Conservation (phyloP, 1,139 yeast species). For the Pichia sp. region DNA sequence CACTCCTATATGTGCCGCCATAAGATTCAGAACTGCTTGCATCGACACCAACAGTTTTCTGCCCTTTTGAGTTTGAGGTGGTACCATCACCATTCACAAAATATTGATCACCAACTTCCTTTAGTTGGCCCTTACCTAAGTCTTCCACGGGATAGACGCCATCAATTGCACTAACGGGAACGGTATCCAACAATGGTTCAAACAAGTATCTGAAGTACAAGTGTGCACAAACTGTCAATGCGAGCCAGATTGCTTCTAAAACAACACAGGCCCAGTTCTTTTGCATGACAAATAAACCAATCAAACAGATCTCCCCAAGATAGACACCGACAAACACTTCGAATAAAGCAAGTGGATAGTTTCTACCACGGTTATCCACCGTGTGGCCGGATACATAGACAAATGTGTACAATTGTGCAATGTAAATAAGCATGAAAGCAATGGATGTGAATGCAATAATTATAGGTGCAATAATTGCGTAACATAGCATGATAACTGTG, state of each 20-base stretch:
- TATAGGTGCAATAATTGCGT: conserved; percentile 76
- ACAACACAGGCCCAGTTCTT: conserved; percentile 95
- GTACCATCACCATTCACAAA: conserved; percentile 12
- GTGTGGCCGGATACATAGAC: conserved; percentile 61
- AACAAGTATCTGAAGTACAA: conserved; percentile 51
- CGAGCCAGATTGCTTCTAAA: conserved; percentile 59
- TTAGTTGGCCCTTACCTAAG: conserved; percentile 55
- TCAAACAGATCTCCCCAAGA: conserved; percentile 74
- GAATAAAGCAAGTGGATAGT: conserved; percentile 81
- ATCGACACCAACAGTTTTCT: neutral
- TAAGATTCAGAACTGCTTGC: conserved; percentile 1
- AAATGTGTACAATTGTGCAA: conserved; percentile 76
- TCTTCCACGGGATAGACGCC: conserved; percentile 45
- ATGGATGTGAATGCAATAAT: conserved; percentile 62
- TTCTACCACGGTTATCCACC: conserved; percentile 73
- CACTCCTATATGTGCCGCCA: neutral
- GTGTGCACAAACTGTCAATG: conserved; percentile 62
- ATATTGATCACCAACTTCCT: conserved; percentile 38
- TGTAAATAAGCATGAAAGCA: conserved; percentile 64
- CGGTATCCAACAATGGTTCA: conserved; percentile 54
- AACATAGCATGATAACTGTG: conserved; percentile 72
- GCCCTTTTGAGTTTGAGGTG: neutral
- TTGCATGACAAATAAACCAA: conserved; percentile 83
- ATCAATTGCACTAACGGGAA: conserved; percentile 68
- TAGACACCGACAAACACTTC: conserved; percentile 87